Evolutionary conservation across 2,329 filamentous ascomycete species (phyloP).

Genomic region (Fusarium haematococcum): DNA sequence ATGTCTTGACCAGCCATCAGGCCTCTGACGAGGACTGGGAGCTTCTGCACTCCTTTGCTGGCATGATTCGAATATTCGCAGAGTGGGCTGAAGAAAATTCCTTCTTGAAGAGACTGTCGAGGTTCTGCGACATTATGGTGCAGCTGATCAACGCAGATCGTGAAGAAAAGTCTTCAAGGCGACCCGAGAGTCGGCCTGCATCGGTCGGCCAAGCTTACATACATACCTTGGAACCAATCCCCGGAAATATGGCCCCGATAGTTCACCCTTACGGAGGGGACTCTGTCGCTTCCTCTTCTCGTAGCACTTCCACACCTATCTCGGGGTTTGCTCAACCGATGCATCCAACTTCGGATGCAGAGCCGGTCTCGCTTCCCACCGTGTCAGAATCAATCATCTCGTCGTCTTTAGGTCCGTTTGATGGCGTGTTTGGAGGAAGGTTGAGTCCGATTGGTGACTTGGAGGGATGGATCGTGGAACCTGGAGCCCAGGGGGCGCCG

Average conservation of each 20-base stretch:
- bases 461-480: conserved; percentile 14
- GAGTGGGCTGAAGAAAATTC: conserved; percentile 10
- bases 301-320: conserved; percentile 11
- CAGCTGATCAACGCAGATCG: neutral
- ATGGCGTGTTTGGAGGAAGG: neutral
- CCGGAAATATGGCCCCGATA: neutral
- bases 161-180: neutral
- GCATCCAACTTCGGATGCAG: neutral
- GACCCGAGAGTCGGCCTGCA: neutral
- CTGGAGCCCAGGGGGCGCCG: neutral
- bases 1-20: neutral
- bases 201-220: neutral
- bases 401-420: neutral
- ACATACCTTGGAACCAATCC: neutral
- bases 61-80: neutral
- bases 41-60: neutral
- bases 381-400: neutral
- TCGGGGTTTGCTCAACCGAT: conserved; percentile 6
- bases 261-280: conserved; percentile 6
- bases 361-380: neutral
- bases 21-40: neutral
- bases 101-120: conserved; percentile 6
- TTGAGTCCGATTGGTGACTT: conserved; percentile 5
- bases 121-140: conserved; percentile 3
- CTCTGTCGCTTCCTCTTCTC: conserved; percentile 5